These are phyloP conservation scores for Dichomitus squalens DNA, from an alignment of 1,284 basidiomycete genomes.

Conservation along the genomic window DNA sequence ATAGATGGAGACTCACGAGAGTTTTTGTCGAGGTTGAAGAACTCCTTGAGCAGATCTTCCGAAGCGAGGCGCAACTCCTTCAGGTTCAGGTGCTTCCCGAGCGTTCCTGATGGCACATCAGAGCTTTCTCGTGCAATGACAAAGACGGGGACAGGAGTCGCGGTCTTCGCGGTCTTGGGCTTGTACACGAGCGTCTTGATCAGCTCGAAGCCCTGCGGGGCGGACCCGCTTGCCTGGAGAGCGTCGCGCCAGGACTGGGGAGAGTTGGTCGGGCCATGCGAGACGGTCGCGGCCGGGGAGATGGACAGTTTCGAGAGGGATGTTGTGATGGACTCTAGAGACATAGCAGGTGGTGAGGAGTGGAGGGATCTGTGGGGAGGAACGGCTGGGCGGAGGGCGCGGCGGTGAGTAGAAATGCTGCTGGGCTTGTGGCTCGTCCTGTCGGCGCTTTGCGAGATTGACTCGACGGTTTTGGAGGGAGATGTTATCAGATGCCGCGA, in stretches of 20 bases:
- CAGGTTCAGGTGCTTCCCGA: slow-evolving; percentile 84
- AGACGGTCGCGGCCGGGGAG: slow-evolving; percentile 49
- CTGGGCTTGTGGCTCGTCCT: not conserved
- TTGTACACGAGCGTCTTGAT: slow-evolving; percentile 89
- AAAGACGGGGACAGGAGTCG: slow-evolving; percentile 83
- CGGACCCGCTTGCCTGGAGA: slow-evolving; percentile 48
- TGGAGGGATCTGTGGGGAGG: slow-evolving; percentile 2
- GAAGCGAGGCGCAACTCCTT: slow-evolving; percentile 91
- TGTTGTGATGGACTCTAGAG: slow-evolving; percentile 33
- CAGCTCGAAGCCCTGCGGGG: slow-evolving; percentile 66
- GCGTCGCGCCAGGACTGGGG: slow-evolving; percentile 72
- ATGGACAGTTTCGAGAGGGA: slow-evolving; percentile 58
- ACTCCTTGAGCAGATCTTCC: slow-evolving; percentile 85
- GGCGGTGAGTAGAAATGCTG: not conserved
- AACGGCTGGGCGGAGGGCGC: not conserved
- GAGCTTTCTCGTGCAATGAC: slow-evolving; percentile 86
- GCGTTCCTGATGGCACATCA: slow-evolving; percentile 73
- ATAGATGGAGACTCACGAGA: slow-evolving; percentile 59
- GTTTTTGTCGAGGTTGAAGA: slow-evolving; percentile 86
- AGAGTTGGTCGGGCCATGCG: slow-evolving; percentile 60
- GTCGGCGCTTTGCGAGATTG: slow-evolving; percentile 30
- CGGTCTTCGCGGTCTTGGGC: slow-evolving; percentile 89
- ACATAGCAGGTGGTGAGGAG: slow-evolving; percentile 30
- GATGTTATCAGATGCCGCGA: slow-evolving; percentile 37
- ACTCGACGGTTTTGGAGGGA: slow-evolving; percentile 34